Conservation (phyloP, 345 rosid genomes). For the Rhodamnia rubescens region DNA sequence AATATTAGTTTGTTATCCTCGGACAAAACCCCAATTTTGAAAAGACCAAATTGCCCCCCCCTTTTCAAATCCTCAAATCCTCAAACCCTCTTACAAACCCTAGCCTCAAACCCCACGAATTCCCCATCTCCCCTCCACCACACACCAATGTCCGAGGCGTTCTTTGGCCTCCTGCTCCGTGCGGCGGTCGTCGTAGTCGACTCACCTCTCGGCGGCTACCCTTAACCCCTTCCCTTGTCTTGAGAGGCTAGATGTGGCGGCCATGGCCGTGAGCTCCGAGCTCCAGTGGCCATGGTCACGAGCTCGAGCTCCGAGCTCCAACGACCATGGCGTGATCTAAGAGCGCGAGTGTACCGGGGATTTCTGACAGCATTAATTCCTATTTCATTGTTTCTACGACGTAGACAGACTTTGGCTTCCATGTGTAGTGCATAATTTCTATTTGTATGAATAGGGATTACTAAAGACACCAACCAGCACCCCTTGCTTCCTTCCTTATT, state of each 20-base stretch:
- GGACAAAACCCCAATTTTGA: neutral
- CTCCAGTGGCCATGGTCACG: too few relatives aligned
- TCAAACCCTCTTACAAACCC: neutral
- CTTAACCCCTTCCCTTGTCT: neutral
- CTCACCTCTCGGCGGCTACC: neutral
- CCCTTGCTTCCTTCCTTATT: neutral
- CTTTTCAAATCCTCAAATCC: neutral
- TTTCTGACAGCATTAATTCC: neutral
- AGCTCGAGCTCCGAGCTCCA: neutral
- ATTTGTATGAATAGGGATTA: neutral
- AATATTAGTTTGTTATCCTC: neutral
- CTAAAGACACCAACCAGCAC: neutral
- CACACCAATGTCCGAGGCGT: neutral
- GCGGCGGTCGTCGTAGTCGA: neutral
- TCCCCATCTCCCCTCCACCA: neutral
- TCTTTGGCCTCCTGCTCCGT: neutral
- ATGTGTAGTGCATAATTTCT: neutral
- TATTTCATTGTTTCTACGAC: neutral
- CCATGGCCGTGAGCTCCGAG: neutral
- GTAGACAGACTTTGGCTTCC: neutral
- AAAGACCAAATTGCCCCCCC: neutral
- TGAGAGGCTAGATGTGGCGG: neutral
- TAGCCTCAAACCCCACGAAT: neutral
- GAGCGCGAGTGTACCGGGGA: neutral
- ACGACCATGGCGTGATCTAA: neutral